Base-by-base conservation (phyloP, 1,139 yeast genomes). In the Trichomonascaceae sp. region DNA sequence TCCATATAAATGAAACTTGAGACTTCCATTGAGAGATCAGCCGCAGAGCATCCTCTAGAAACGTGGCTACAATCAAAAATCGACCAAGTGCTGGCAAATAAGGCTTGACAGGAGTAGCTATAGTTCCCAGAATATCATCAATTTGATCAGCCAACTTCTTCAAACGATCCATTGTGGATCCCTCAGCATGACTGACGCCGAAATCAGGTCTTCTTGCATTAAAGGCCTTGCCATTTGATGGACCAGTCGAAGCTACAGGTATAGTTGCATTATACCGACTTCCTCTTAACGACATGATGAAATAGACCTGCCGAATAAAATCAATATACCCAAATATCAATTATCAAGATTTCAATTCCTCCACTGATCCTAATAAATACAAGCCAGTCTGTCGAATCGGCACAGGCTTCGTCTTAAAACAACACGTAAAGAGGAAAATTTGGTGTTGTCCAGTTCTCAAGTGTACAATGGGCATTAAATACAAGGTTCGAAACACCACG, bases 51-150 rank as follows among this genome's bases (percentile, higher is more conserved):
- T 93, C 99, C 71, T 93, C 99, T 63, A 84, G 82, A 68, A 91
- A 93, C 1, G 99, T 93, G 52, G 96, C 96, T 57, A 93, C 96
- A 61, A 93, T 90, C 63, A 91, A 81, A 58, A 88, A 84, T 56
- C 99, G 79, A 30, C 97, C 98, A 61, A 93, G 80, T 22, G 85
- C 83, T 13, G 98, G 98, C 55, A 74, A 65, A 54, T 68, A 70
- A 24, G 77, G 76, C 65, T 70, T 70, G 53, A 74, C 57, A 4
- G 77, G 76, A 20, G 66, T 67, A 32, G 74, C 70, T 18, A 68
- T 53, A 17, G 46, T 41, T 53, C 74, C 75, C 38, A 73, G 60
- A 39, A 63, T 51, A 50, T 64, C 60, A 58, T 71, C 75, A 36
- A 70, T 52, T 46, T 64, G 51, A 54, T 67, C 67, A 12, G 73